Base-by-base conservation (phyloP, 2,329 filamentous ascomycete species). In the Orbilia javanica region DNA sequence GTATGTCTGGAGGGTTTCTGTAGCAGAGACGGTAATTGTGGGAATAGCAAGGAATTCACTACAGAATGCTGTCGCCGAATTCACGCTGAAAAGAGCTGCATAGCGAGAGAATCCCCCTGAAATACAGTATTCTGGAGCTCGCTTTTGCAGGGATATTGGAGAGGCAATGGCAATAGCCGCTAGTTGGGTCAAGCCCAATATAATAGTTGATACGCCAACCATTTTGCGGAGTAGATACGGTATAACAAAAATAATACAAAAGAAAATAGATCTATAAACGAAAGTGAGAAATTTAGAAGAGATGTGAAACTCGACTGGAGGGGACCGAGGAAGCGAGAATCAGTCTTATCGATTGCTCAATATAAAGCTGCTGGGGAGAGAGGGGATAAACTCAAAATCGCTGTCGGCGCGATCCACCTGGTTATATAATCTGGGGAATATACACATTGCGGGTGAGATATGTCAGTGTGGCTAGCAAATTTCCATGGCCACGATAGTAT, bases 1-100 rank as follows among this genome's bases (percentile, higher is more conserved):
- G n/a, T 69, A 69, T 2, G 65, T 60, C 22, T 57, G 36, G 18
- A 60, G 1, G 3, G 52, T 60, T n/a, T 69, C 11, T 10, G 65
- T 69, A 2, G 52, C 65, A n/a, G 67, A 53, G 13, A 70, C 15
- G 15, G 53, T 62, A 8, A 63, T 29, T 11, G 67, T 70, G 8
- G 29, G 52, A 11, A 70, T 70, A 15, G 53, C 57, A 1, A 71
- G 34, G 13, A 44, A 71, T 46, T 44, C 29, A 11, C 67, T 71
- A 20, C 67, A 71, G 55, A 71, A 71, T 3, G 34, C 55, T 7
- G n/a, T 60, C 13, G 66, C 42, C 3, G n/a, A 29, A 27, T 50
- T 15, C 7, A 18, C 53, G 10, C n/a, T 22, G n/a, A 71, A 34
- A 20, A 22, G 7, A 15, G 29, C 39, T 4, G 55, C 67, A 13